phyloP scores from a whole-genome alignment of 2,329 filamentous ascomycete genomes.

The Xylariaceae sp. region DNA sequence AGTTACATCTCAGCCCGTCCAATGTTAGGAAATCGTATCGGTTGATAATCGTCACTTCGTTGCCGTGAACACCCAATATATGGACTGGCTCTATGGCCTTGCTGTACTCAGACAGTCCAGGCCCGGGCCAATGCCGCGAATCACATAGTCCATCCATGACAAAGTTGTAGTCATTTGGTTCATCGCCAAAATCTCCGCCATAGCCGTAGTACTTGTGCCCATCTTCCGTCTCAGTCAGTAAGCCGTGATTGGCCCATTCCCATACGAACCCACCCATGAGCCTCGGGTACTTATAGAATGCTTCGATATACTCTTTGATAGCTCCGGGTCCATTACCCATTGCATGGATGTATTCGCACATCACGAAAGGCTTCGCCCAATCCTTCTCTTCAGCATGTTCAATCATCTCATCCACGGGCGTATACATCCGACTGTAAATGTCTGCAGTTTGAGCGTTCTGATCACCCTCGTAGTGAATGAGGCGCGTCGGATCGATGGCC shows the following conservation, averaged over 20 bases:
- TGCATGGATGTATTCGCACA: conserved; percentile 54
- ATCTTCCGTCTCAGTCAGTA: conserved; percentile 39
- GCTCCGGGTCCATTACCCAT: conserved; percentile 72
- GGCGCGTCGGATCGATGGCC: conserved; percentile 49
- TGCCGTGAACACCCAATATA: conserved; percentile 39
- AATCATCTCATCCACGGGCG: conserved; percentile 42
- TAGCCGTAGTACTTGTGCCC: conserved; percentile 50
- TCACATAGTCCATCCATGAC: conserved; percentile 52
- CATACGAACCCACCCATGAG: conserved; percentile 63
- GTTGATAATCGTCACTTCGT: conserved; percentile 44
- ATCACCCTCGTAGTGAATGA: conserved; percentile 65
- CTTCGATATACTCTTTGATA: conserved; percentile 62
- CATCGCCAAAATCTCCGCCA: conserved; percentile 58
- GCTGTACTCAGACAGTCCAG: conserved; percentile 50
- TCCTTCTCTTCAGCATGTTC: conserved; percentile 35
- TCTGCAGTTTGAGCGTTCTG: conserved; percentile 53
- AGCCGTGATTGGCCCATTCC: conserved; percentile 59
- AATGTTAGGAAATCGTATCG: conserved; percentile 51
- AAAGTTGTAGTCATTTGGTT: conserved; percentile 56
- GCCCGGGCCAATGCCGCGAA: conserved; percentile 46
- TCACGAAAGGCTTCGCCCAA: conserved; percentile 53
- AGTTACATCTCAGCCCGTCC: conserved; percentile 44
- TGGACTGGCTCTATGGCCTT: conserved; percentile 58
- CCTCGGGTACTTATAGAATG: conserved; percentile 54
- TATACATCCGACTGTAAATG: conserved; percentile 64